These are phyloP conservation scores for Stereocaulon alpinum DNA, from an alignment of 495 filamentous ascomycete genomes.

Conservation along the genomic window DNA sequence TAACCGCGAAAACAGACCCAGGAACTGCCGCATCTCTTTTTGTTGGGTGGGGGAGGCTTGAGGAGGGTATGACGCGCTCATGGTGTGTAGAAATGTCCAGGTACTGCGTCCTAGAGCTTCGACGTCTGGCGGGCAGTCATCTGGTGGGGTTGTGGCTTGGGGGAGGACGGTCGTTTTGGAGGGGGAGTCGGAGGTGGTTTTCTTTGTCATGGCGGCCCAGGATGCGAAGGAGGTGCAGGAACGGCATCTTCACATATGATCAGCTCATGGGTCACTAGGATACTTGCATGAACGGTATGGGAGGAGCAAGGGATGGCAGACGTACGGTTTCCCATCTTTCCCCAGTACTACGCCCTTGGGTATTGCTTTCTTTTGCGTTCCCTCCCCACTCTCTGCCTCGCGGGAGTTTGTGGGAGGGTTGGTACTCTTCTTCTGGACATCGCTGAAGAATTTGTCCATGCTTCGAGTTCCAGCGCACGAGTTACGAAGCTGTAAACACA, in stretches of 20 bases:
- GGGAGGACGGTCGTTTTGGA: conserved; percentile 13
- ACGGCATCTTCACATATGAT: conserved; percentile 56
- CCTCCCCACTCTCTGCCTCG: conserved; percentile 13
- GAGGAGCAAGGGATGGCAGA: conserved; percentile 1
- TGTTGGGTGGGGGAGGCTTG: conserved; percentile 56
- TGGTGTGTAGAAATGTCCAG: conserved; percentile 89
- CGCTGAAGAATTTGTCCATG: conserved; percentile 21
- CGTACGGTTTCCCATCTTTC: conserved; percentile 94
- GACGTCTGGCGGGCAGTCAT: conserved; percentile 50
- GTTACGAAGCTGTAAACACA: neutral
- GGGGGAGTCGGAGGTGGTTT: conserved; percentile 27
- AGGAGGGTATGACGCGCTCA: conserved; percentile 76
- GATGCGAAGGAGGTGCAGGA: conserved; percentile 67
- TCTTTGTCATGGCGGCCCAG: conserved; percentile 59
- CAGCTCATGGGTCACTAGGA: conserved; percentile 12
- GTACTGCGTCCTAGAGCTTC: conserved; percentile 72
- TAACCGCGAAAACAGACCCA: conserved; percentile 65
- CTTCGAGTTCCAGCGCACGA: neutral
- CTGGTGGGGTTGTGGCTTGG: conserved; percentile 21
- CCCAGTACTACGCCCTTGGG: conserved; percentile 80
- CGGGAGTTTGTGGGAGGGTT: conserved; percentile 1
- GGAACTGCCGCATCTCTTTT: conserved; percentile 63
- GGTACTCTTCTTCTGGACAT: conserved; percentile 7
- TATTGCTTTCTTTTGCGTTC: conserved; percentile 29
- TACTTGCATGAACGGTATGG: neutral